Conservation (phyloP, 176 grass and related monocot genomes). For the Lolium multiflorum region DNA sequence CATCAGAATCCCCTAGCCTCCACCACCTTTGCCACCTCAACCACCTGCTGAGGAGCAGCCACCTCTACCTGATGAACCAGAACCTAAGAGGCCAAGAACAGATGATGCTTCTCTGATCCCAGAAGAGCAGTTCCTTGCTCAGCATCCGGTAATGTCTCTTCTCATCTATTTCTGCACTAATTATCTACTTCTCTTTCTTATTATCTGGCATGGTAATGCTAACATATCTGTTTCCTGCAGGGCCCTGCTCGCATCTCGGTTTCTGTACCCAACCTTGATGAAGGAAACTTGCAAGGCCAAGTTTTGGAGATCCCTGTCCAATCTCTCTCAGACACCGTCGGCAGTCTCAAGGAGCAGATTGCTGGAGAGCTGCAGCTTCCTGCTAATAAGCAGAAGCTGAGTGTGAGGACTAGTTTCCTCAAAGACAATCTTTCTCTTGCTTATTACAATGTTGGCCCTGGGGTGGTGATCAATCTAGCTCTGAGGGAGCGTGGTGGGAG, state of each 20-base stretch:
- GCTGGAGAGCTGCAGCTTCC: slow-evolving; percentile 95
- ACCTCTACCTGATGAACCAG: slow-evolving; percentile 91
- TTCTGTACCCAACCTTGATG: slow-evolving; percentile 88
- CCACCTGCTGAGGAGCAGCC: slow-evolving; percentile 86
- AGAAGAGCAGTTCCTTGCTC: slow-evolving; percentile 84
- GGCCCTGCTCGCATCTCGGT: slow-evolving; percentile 77
- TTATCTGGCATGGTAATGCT: background rate
- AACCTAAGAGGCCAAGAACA: slow-evolving; percentile 85
- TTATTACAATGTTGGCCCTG: slow-evolving; percentile 92
- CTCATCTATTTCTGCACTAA: slow-evolving; percentile 1
- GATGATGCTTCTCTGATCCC: slow-evolving; percentile 88
- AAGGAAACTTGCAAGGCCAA: slow-evolving; percentile 96
- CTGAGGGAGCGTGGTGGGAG: slow-evolving; percentile 97
- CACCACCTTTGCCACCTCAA: slow-evolving; percentile 76
- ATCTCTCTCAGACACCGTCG: slow-evolving; percentile 82
- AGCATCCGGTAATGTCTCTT: slow-evolving; percentile 74
- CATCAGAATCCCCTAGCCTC: slow-evolving; percentile 63
- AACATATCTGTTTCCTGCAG: slow-evolving; percentile 53
- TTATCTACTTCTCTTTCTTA: background rate
- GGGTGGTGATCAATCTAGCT: slow-evolving; percentile 75
- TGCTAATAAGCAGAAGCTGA: slow-evolving; percentile 95
- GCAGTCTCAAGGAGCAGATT: slow-evolving; percentile 96
- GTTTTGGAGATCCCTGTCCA: slow-evolving; percentile 79
- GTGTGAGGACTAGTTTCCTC: slow-evolving; percentile 79
- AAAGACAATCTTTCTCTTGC: slow-evolving; percentile 95